Evolutionary conservation across 352 stramenopile species (phyloP), one percentile per base, ranked within the genome.

Genomic region (Phytophthora palmivora): DNA sequence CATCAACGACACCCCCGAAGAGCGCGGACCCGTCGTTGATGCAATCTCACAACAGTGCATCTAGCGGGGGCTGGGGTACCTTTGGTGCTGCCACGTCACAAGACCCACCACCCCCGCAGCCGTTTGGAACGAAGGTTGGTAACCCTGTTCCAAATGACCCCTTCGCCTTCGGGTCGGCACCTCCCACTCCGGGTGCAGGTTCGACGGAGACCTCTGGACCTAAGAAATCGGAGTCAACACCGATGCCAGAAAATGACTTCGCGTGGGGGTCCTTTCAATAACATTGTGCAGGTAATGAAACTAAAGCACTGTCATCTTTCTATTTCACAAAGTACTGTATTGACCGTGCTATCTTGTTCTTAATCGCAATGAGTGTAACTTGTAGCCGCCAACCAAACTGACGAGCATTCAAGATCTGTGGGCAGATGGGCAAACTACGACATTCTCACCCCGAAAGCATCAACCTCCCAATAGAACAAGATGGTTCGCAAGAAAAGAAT

Each of bases 201-300:
- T 38, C 30, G 12, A 28, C 16, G 15, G 34, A 53, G 2, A 7
- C 33, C 30, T 0, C 34, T 34, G 39, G n/a, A 34, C 12, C 45
- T 33, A 46, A 59, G 37, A 60, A 70, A 2, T 42, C 42, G 18
- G 54, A 44, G 11, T 54, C 37, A 6, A 26, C 46, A 32, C 34
- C 50, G 15, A 15, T 41, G 14, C 24, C 53, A 11, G 55, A 36
- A 44, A 60, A 60, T 26, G 52, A 73, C n/a, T 70, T 73, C 15
- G 41, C 58, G 2, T 73, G 64, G 64, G 64, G 58, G 7, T 55
- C 64, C 1, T 72, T 72, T 41, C 64, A 69, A 50, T 73, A 65
- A 62, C 33, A 28, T 6, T 28, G 24, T 28, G 24, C 24, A 28
- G 24, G 24, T 28, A 28, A 28, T 28, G 24, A 28, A 28, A 28